Conservation (phyloP, 2,329 filamentous ascomycete species). For the Botrytis fragariae region DNA sequence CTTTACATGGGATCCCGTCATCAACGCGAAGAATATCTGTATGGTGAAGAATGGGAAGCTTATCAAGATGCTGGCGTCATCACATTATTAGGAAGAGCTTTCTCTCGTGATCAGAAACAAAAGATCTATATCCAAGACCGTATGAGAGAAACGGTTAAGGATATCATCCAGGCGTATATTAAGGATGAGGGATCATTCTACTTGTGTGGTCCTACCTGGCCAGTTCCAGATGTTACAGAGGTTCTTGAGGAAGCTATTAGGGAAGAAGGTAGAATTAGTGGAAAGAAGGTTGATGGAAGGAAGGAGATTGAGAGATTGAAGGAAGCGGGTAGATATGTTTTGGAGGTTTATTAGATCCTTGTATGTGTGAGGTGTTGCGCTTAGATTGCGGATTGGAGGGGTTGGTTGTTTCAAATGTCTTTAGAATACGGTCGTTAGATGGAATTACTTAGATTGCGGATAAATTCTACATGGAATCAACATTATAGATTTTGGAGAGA, state of each 20-base stretch:
- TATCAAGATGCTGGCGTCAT: conserved; percentile 95
- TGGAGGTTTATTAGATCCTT: conserved; percentile 80
- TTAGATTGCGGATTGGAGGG: neutral
- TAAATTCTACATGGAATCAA: neutral
- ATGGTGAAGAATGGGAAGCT: conserved; percentile 98
- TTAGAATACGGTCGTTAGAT: conserved; percentile 4
- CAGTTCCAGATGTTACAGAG: conserved; percentile 91
- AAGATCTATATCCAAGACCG: conserved; percentile 99
- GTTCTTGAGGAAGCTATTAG: conserved; percentile 92
- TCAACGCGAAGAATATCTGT: conserved; percentile 97
- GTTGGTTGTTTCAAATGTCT: neutral
- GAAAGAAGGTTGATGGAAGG: conserved; percentile 78
- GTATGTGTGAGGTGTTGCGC: neutral
- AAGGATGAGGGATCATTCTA: conserved; percentile 90
- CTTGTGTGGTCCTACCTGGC: conserved; percentile 97
- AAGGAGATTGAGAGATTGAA: conserved; percentile 98
- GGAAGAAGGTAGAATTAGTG: conserved; percentile 63
- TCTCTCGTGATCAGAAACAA: conserved; percentile 93
- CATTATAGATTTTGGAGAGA: neutral
- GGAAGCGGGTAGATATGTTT: conserved; percentile 89
- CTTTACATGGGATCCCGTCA: conserved; percentile 96
- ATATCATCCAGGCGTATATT: conserved; percentile 85
- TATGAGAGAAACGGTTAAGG: conserved; percentile 82
- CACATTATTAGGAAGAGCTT: conserved; percentile 87
- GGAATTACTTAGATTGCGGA: neutral